Evolutionary conservation across 208 protist species (phyloP).

Genomic region (Vickermania spadyakhi): DNA sequence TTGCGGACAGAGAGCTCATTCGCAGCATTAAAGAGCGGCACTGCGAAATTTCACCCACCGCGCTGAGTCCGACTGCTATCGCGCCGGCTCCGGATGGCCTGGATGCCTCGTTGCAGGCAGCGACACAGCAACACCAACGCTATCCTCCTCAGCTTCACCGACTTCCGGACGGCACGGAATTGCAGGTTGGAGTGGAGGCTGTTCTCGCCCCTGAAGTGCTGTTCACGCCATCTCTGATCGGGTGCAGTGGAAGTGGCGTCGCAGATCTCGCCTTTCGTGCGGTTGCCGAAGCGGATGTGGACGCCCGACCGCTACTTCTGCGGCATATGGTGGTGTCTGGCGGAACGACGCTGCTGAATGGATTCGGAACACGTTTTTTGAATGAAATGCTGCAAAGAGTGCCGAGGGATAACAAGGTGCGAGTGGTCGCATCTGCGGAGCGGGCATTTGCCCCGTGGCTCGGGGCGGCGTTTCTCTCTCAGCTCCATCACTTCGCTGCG

Average conservation of each 20-base stretch:
- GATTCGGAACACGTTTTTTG: constrained; percentile 90
- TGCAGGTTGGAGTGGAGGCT: constrained; percentile 41
- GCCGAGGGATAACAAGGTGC: constrained; percentile 76
- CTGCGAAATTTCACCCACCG: constrained; percentile 16
- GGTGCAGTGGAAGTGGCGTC: constrained; percentile 53
- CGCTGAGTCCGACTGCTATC: not conserved
- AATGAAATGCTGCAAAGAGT: constrained; percentile 74
- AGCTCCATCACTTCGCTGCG: constrained; percentile 88
- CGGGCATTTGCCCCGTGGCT: constrained; percentile 89
- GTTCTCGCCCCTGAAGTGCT: constrained; percentile 60
- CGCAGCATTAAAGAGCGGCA: constrained; percentile 35
- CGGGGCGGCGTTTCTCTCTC: constrained; percentile 93
- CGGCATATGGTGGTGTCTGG: constrained; percentile 86
- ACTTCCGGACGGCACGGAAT: constrained; percentile 70
- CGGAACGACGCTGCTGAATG: constrained; percentile 83
- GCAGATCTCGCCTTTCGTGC: constrained; percentile 65
- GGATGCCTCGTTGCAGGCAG: constrained; percentile 2
- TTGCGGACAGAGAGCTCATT: constrained; percentile 31
- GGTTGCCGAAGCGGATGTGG: constrained; percentile 65
- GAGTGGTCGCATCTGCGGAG: constrained; percentile 89
- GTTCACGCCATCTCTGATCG: constrained; percentile 64
- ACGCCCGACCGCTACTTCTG: constrained; percentile 61
- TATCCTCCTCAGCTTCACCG: constrained; percentile 12
- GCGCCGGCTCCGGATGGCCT: not conserved
- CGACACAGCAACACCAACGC: not conserved